phyloP scores from a whole-genome alignment of 2,329 filamentous ascomycete genomes.

The Akanthomyces dipterigenus region DNA sequence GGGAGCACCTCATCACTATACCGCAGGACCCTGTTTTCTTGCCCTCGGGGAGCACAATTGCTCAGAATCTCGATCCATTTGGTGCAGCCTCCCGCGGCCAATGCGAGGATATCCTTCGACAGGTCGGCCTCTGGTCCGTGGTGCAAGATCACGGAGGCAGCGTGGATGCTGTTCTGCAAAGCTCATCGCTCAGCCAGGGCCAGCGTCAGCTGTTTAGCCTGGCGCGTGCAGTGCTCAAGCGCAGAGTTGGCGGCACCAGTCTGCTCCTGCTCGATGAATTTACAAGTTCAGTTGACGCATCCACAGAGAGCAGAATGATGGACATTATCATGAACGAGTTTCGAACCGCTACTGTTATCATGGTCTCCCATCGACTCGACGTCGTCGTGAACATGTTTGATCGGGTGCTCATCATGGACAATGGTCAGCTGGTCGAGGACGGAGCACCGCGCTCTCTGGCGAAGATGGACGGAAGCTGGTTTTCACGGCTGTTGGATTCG shows the following conservation, averaged over 20 bases:
- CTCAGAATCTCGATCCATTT: slow-evolving; percentile 31
- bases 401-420: slow-evolving; percentile 42
- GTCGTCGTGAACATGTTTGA: slow-evolving; percentile 47
- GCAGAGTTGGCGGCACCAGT: slow-evolving; percentile 20
- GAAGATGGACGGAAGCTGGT: slow-evolving; percentile 20
- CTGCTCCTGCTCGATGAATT: slow-evolving; percentile 37
- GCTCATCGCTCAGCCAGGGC: slow-evolving; percentile 43
- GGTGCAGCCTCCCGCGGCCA: slow-evolving; percentile 19
- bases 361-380: slow-evolving; percentile 39
- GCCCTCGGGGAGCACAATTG: slow-evolving; percentile 29
- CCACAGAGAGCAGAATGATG: slow-evolving; percentile 36
- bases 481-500: slow-evolving; percentile 20
- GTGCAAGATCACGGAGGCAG: slow-evolving; percentile 20
- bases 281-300: slow-evolving; percentile 34
- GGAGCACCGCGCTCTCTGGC: slow-evolving; percentile 21
- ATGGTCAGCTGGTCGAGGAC: slow-evolving; percentile 37
- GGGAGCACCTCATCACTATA: slow-evolving; percentile 36
- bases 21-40: slow-evolving; percentile 43
- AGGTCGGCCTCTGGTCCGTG: slow-evolving; percentile 23
- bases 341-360: slow-evolving; percentile 44
- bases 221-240: slow-evolving; percentile 45
- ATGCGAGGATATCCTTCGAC: slow-evolving; percentile 22
- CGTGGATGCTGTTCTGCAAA: slow-evolving; percentile 28
- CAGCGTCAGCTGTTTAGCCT: slow-evolving; percentile 56
- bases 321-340: slow-evolving; percentile 34